phyloP scores from a whole-genome alignment of 805 yeast species.

The Kazachstania africana region DNA sequence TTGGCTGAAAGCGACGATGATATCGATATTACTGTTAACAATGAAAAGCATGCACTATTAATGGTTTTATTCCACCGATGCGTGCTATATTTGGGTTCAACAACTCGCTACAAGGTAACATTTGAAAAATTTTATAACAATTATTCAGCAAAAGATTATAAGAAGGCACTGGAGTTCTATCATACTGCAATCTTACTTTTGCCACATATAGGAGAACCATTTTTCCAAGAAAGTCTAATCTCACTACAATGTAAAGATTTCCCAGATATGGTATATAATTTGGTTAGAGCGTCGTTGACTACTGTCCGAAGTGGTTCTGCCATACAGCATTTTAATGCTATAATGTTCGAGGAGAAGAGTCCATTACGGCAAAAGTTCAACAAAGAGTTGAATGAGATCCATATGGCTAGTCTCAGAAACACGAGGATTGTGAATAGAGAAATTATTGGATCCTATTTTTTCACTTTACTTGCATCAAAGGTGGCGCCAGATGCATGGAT shows the following conservation, averaged over 20 bases:
- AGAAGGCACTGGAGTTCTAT: slow-evolving; percentile 4
- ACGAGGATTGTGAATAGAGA: slow-evolving; percentile 21
- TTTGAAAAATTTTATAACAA: not conserved
- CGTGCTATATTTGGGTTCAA: no score
- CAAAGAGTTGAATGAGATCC: no score
- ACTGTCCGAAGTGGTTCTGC: slow-evolving; percentile 1
- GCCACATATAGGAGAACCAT: slow-evolving; percentile 6
- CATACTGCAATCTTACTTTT: slow-evolving; percentile 2
- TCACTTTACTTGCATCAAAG: slow-evolving; percentile 15
- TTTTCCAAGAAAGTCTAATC: slow-evolving; percentile 2
- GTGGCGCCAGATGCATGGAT: not conserved
- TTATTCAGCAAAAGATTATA: not conserved
- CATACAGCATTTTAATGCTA: not conserved
- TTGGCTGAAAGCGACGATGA: no score
- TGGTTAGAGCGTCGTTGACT: slow-evolving; percentile 2
- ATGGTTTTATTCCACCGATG: no score
- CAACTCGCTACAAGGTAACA: no score
- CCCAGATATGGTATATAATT: slow-evolving; percentile 1
- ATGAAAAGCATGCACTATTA: no score
- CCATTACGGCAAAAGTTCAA: no score
- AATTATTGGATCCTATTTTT: slow-evolving; percentile 22
- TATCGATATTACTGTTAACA: no score
- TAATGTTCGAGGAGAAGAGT: not conserved
- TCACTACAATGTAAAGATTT: not conserved
- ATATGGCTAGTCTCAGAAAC: no score